phyloP scores from a whole-genome alignment of 768 basidiomycete species.

The Coprinellus micaceus region DNA sequence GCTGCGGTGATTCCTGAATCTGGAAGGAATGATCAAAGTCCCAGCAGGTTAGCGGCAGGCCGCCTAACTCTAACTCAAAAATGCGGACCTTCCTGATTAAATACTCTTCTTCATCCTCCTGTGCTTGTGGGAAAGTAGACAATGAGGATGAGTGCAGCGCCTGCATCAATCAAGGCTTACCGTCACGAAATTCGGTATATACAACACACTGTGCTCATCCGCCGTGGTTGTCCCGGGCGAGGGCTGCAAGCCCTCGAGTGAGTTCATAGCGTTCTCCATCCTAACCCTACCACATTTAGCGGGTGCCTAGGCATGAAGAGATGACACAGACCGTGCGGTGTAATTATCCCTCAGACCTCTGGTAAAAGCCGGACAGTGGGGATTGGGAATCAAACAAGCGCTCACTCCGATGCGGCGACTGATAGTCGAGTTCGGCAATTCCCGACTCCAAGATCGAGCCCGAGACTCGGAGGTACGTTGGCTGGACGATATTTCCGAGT shows the following conservation, averaged over 20 bases:
- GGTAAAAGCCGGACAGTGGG: too few relatives aligned
- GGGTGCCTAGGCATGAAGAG: too few relatives aligned
- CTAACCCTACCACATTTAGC: too few relatives aligned
- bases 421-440: too few relatives aligned
- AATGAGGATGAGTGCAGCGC: too few relatives aligned
- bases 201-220: slow-evolving; percentile 42
- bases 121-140: neutral
- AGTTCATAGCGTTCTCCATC: too few relatives aligned
- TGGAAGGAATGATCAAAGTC: slow-evolving; percentile 26
- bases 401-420: neutral
- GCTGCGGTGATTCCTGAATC: slow-evolving; percentile 77
- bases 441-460: too few relatives aligned
- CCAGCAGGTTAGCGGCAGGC: slow-evolving; percentile 8
- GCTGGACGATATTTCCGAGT: too few relatives aligned
- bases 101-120: slow-evolving; percentile 71
- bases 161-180: too few relatives aligned
- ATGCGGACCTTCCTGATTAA: slow-evolving; percentile 65
- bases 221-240: slow-evolving; percentile 30
- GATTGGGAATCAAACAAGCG: neutral
- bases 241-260: neutral
- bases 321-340: too few relatives aligned
- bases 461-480: too few relatives aligned
- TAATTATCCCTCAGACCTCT: neutral
- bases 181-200: slow-evolving; percentile 75
- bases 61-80: slow-evolving; percentile 7